phyloP scores from a whole-genome alignment of 1,284 basidiomycete species.

The Moesziomyces parantarcticus region DNA sequence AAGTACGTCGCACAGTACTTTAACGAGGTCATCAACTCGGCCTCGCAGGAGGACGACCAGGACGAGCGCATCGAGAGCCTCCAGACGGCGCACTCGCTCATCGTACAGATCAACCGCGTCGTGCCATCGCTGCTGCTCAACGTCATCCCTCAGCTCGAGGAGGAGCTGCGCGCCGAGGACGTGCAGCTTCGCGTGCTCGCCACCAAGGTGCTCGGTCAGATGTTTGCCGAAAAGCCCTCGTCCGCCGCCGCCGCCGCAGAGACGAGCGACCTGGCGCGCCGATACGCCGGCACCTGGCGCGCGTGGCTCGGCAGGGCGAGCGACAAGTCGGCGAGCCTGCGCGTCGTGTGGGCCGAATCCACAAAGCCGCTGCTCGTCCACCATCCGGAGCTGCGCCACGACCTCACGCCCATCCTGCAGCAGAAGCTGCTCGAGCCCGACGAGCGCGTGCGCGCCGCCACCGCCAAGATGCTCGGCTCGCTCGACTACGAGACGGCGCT shows the following conservation, averaged over 20 bases:
- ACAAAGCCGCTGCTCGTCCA: slow-evolving; percentile 70
- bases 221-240: slow-evolving; percentile 75
- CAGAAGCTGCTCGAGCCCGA: slow-evolving; percentile 77
- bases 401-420: slow-evolving; percentile 44
- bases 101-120: slow-evolving; percentile 82
- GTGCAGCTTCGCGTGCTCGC: slow-evolving; percentile 79
- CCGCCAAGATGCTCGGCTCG: slow-evolving; percentile 82
- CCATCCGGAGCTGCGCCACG: slow-evolving; percentile 77
- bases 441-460: slow-evolving; percentile 86
- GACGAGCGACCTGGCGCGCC: slow-evolving; percentile 75
- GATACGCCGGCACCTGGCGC: slow-evolving; percentile 86
- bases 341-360: slow-evolving; percentile 82
- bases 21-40: slow-evolving; percentile 64
- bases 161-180: slow-evolving; percentile 84
- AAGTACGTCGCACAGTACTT: slow-evolving; percentile 80
- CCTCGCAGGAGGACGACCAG: slow-evolving; percentile 67
- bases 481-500: slow-evolving; percentile 90
- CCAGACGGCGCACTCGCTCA: slow-evolving; percentile 81
- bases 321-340: slow-evolving; percentile 79
- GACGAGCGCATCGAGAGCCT: slow-evolving; percentile 68
- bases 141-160: slow-evolving; percentile 91
- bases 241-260: slow-evolving; percentile 34
- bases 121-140: slow-evolving; percentile 85
- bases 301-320: slow-evolving; percentile 83
- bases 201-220: slow-evolving; percentile 85